Percentiles rank a stretch among this genome's conserved stretches.
Evolutionary conservation across 495 filamentous ascomycete genomes (phyloP).

Genomic region (Podospora tetraspora): DNA sequence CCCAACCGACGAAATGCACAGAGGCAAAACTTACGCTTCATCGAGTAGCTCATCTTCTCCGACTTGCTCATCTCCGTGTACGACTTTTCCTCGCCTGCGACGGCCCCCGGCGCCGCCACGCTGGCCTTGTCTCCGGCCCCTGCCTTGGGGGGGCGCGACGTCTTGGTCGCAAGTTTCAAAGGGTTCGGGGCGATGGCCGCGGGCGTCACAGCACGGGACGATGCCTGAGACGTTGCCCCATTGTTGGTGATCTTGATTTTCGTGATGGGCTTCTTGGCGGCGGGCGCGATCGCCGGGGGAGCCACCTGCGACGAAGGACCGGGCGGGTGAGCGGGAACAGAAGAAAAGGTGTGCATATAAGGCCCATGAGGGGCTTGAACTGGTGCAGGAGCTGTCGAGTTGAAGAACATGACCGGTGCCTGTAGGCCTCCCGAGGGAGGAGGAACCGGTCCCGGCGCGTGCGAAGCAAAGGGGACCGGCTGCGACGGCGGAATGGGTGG

Average conservation of each 20-base stretch:
- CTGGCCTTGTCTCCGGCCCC: slow-evolving; percentile 2
- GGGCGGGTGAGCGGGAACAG: slow-evolving; percentile 19
- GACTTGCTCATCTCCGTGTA: slow-evolving; percentile 49
- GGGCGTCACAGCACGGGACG: slow-evolving; percentile 21
- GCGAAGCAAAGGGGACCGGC: background rate
- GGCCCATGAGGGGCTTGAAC: slow-evolving; percentile 20
- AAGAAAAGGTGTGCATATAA: slow-evolving; percentile 29
- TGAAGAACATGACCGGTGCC: slow-evolving; percentile 20
- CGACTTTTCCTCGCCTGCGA: slow-evolving; percentile 32
- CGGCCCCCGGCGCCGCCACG: background rate
- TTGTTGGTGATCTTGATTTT: slow-evolving; percentile 30
- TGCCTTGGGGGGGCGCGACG: slow-evolving; percentile 15
- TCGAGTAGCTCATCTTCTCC: slow-evolving; percentile 48
- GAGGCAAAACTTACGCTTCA: slow-evolving; percentile 38
- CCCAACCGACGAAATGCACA: background rate
- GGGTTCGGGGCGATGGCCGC: slow-evolving; percentile 16
- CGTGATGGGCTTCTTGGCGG: slow-evolving; percentile 31
- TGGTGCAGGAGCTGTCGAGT: slow-evolving; percentile 14
- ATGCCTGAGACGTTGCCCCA: slow-evolving; percentile 10
- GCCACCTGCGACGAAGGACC: slow-evolving; percentile 21
- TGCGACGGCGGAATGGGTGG: slow-evolving; percentile 17
- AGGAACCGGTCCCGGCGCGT: slow-evolving; percentile 1
- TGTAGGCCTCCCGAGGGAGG: slow-evolving; percentile 17
- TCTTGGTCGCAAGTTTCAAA: slow-evolving; percentile 17
- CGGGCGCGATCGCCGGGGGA: slow-evolving; percentile 12